A percentile compares a stretch with the other conserved stretches of the same genome.
phyloP scores from a whole-genome alignment of 345 rosid genomes.

The Excoecaria cochinchinensis region DNA sequence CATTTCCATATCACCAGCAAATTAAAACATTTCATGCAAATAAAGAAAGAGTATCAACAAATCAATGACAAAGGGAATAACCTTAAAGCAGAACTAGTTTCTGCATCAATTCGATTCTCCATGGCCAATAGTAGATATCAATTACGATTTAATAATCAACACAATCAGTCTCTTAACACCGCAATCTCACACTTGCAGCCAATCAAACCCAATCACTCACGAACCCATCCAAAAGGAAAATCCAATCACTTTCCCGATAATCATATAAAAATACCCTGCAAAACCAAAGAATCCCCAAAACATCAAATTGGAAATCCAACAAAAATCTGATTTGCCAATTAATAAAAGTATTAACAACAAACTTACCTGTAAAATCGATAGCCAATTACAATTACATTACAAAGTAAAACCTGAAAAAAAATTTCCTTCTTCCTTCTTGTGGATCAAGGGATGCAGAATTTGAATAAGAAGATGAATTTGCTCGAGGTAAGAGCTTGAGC shows the following conservation, averaged over 20 bases:
- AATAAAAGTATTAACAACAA: neutral
- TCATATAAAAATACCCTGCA: neutral
- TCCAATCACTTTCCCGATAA: neutral
- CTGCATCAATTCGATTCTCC: conserved; percentile 36
- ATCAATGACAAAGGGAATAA: conserved; percentile 2
- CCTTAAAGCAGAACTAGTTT: conserved; percentile 34
- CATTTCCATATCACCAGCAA: conserved; percentile 20
- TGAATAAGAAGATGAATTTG: neutral
- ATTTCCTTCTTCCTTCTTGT: neutral
- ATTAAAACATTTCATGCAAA: neutral
- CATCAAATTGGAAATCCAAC: neutral
- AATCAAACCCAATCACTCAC: neutral
- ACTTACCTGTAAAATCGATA: neutral
- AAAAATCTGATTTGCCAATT: neutral
- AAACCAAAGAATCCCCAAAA: neutral
- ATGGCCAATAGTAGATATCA: conserved; percentile 18
- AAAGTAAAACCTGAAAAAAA: neutral
- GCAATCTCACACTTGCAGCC: neutral
- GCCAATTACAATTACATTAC: neutral
- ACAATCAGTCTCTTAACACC: neutral
- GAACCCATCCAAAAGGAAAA: neutral
- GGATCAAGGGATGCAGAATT: conserved; percentile 14
- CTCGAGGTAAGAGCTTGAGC: neutral
- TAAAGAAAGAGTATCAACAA: neutral
- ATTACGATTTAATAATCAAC: neutral